These are phyloP conservation scores for Kwoniella dendrophila DNA, from an alignment of 768 basidiomycete genomes.

Conservation along the genomic window DNA sequence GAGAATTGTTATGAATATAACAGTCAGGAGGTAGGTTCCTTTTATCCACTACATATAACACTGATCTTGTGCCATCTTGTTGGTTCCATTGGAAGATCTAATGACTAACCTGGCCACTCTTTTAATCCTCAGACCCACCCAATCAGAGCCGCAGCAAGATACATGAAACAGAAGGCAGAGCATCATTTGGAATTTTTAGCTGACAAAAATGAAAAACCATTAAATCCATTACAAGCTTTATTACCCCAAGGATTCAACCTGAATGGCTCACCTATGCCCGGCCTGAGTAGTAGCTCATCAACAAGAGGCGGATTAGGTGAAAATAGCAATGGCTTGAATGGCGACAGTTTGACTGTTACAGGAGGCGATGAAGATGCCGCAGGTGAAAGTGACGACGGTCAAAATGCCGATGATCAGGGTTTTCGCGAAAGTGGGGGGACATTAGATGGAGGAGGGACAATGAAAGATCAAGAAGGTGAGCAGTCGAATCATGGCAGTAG, in stretches of 20 bases:
- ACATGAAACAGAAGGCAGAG: slow-evolving; percentile 81
- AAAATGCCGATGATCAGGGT: slow-evolving; percentile 10
- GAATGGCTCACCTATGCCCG: slow-evolving; percentile 10
- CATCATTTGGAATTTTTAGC: slow-evolving; percentile 83
- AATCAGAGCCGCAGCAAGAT: slow-evolving; percentile 75
- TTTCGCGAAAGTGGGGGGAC: slow-evolving; percentile 20
- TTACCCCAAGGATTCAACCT: slow-evolving; percentile 12
- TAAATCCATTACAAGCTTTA: slow-evolving; percentile 15
- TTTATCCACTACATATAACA: background rate
- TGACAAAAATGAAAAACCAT: slow-evolving; percentile 69
- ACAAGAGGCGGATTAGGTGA: background rate
- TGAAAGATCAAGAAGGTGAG: slow-evolving; percentile 16
- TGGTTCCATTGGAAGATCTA: background rate
- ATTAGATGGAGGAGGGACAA: slow-evolving; percentile 12
- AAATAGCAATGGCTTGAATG: background rate
- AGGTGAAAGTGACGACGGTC: slow-evolving; percentile 41
- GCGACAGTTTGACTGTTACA: background rate
- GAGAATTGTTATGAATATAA: slow-evolving; percentile 92
- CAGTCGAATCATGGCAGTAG: background rate
- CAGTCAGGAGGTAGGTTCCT: slow-evolving; percentile 73
- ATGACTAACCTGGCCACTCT: slow-evolving; percentile 11
- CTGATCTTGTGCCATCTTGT: background rate
- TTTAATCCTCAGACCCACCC: slow-evolving; percentile 71
- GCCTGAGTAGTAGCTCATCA: background rate
- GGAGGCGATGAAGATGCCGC: slow-evolving; percentile 47